These are phyloP conservation scores for Noccaea caerulescens DNA, from an alignment of 345 rosid species.

Conservation along the genomic window DNA sequence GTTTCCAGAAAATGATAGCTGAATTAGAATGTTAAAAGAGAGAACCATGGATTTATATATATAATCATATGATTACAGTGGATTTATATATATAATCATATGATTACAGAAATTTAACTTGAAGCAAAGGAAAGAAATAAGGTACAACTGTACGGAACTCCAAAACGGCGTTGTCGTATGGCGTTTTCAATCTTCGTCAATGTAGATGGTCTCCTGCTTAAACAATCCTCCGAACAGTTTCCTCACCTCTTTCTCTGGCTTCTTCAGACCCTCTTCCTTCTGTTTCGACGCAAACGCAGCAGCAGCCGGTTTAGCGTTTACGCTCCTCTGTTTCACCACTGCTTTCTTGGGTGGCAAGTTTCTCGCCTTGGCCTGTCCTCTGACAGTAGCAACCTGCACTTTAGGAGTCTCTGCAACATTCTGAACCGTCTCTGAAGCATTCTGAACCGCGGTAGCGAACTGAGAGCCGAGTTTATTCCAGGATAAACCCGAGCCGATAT, in stretches of 20 bases:
- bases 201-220: constrained; percentile 85
- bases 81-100: constrained; percentile 26
- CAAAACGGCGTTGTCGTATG: not conserved
- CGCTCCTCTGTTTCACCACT: constrained; percentile 48
- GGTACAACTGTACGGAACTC: constrained; percentile 28
- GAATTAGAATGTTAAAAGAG: not conserved
- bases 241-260: constrained; percentile 64
- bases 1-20: too few species aligned
- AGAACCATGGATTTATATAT: too few species aligned
- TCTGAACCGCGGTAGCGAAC: constrained; percentile 57
- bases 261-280: constrained; percentile 40
- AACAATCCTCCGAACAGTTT: constrained; percentile 89
- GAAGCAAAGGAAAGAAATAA: constrained; percentile 14
- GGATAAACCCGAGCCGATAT: constrained; percentile 62
- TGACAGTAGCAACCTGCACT: constrained; percentile 78
- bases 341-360: constrained; percentile 66
- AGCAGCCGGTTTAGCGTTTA: constrained; percentile 41
- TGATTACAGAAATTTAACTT: constrained; percentile 35
- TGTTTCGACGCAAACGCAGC: constrained; percentile 46
- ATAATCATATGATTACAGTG: too few species aligned
- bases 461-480: constrained; percentile 76
- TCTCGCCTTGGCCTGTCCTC: constrained; percentile 89
- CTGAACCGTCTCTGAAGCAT: constrained; percentile 50
- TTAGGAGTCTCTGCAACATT: constrained; percentile 48
- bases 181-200: constrained; percentile 71